These are phyloP conservation scores for Bidens hawaiensis DNA, from an alignment of 140 eudicot species.

Conservation along the genomic window DNA sequence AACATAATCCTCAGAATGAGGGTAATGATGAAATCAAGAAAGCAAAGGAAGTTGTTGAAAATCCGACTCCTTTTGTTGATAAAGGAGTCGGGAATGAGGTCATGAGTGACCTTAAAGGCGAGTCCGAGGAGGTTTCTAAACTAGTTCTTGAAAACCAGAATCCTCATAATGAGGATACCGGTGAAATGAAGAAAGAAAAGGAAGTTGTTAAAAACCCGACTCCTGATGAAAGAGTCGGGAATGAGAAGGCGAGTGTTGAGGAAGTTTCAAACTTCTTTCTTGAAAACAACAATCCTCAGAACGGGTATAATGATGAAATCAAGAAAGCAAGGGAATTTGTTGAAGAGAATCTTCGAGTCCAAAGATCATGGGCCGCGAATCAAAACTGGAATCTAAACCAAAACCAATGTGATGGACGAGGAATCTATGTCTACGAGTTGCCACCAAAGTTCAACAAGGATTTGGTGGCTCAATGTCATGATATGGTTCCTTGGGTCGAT, in stretches of 20 bases:
- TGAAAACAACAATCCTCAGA: slow-evolving; percentile 10
- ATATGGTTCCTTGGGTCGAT: slow-evolving; percentile 65
- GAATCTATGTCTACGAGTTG: slow-evolving; percentile 70
- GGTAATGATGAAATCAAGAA: no score
- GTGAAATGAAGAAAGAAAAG: no score
- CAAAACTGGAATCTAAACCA: slow-evolving; percentile 23
- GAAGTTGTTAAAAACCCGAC: no score
- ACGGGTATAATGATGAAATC: slow-evolving; percentile 27
- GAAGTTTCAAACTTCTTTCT: not conserved
- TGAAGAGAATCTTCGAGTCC: slow-evolving; percentile 53
- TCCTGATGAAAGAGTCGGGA: no score
- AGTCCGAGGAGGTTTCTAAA: slow-evolving; percentile 5
- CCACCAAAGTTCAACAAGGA: slow-evolving; percentile 88
- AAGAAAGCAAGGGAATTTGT: slow-evolving; percentile 38
- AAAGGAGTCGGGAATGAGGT: slow-evolving; percentile 1
- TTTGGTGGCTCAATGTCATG: slow-evolving; percentile 51
- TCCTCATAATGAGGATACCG: not conserved
- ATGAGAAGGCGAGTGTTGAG: no score
- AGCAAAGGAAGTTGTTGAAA: no score
- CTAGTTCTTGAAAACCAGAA: not conserved
- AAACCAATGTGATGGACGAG: slow-evolving; percentile 49
- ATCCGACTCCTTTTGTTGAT: slow-evolving; percentile 2
- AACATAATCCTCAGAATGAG: no score
- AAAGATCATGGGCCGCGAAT: slow-evolving; percentile 55
- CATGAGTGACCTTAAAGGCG: not conserved